Conservation (phyloP, 2,329 filamentous ascomycete species). For the Ambrosiella beaveri region DNA sequence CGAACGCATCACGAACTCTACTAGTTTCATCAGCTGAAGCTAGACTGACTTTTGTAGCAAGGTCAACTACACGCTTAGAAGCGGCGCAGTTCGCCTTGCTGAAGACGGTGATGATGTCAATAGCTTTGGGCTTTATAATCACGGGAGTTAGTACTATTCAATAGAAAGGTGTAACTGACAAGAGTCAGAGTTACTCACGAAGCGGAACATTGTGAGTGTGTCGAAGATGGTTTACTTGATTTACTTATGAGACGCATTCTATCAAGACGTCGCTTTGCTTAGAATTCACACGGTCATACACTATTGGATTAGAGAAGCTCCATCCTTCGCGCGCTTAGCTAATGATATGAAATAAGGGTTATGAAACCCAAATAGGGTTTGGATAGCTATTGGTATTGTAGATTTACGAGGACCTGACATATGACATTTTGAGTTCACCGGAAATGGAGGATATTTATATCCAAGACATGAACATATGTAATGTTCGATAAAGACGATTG, state of each 20-base stretch:
- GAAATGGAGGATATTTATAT: too few species aligned
- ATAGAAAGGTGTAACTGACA: neutral
- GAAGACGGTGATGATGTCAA: slow-evolving; percentile 92
- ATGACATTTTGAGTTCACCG: too few species aligned
- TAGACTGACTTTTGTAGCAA: slow-evolving; percentile 55
- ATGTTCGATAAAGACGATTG: too few species aligned
- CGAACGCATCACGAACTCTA: slow-evolving; percentile 49
- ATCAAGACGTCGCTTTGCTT: neutral
- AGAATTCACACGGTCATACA: too few species aligned
- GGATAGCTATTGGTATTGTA: too few species aligned
- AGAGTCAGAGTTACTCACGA: slow-evolving; percentile 22
- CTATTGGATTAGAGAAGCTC: too few species aligned
- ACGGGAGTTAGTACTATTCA: too few species aligned
- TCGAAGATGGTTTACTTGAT: neutral
- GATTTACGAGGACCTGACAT: too few species aligned
- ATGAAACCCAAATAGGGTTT: too few species aligned
- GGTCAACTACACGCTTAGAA: slow-evolving; percentile 53
- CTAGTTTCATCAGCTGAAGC: slow-evolving; percentile 22
- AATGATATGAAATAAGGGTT: too few species aligned
- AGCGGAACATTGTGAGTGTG: slow-evolving; percentile 27
- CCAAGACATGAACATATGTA: too few species aligned
- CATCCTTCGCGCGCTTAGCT: too few species aligned
- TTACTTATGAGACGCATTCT: neutral
- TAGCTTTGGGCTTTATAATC: slow-evolving; percentile 48
- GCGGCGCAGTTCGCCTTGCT: slow-evolving; percentile 61